Conservation (phyloP, 192 early-diverging fungal species). For the Backusella sp. region DNA sequence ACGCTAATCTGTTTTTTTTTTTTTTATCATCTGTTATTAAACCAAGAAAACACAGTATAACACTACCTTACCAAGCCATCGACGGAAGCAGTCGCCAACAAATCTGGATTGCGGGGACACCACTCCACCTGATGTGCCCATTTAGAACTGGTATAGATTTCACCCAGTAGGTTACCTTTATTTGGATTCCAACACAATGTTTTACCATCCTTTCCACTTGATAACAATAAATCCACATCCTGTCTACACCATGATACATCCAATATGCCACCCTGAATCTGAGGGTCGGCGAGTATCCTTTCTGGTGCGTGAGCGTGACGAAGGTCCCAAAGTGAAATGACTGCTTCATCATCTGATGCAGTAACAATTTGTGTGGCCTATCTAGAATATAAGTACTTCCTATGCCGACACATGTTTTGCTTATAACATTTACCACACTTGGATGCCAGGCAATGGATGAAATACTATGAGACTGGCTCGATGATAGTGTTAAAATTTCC, state of each 20-base stretch:
- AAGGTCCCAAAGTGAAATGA: slow-evolving; percentile 93
- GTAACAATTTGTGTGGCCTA: slow-evolving; percentile 93
- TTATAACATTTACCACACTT: slow-evolving; percentile 49
- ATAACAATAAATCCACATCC: slow-evolving; percentile 87
- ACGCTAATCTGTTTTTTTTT: background rate
- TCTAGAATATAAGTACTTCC: background rate
- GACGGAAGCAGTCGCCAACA: slow-evolving; percentile 83
- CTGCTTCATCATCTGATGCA: slow-evolving; percentile 72
- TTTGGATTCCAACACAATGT: slow-evolving; percentile 91
- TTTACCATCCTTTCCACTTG: slow-evolving; percentile 92
- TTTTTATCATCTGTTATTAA: background rate
- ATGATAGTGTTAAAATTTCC: slow-evolving; percentile 72
- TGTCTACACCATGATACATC: slow-evolving; percentile 94
- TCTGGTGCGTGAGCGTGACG: slow-evolving; percentile 93
- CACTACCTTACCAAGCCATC: slow-evolving; percentile 68
- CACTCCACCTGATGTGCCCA: slow-evolving; percentile 96
- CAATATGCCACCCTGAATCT: slow-evolving; percentile 68
- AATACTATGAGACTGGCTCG: slow-evolving; percentile 49
- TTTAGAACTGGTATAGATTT: slow-evolving; percentile 79
- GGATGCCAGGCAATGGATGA: slow-evolving; percentile 89
- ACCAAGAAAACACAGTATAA: background rate
- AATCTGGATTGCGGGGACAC: slow-evolving; percentile 92
- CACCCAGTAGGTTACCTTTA: slow-evolving; percentile 79
- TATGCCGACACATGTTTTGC: too few relatives aligned
- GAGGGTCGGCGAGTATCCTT: slow-evolving; percentile 73